Conservation (phyloP, 2,329 filamentous ascomycete species). For the Alternaria sp. region DNA sequence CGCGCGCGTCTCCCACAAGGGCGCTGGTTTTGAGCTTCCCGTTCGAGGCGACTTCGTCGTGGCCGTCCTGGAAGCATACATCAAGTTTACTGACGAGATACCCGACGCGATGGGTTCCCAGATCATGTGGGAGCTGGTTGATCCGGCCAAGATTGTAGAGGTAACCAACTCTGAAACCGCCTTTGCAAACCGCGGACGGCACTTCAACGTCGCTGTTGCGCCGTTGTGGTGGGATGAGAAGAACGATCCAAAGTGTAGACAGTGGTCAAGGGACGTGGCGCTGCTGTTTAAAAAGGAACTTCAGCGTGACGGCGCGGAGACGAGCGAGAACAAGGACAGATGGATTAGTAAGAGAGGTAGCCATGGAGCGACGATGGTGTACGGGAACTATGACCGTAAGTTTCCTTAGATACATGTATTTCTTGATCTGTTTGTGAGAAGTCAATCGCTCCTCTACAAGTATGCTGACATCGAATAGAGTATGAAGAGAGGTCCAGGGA, state of each 20-base stretch:
- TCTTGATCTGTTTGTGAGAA: not conserved
- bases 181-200: conserved; percentile 19
- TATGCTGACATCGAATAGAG: conserved; percentile 5
- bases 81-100: conserved; percentile 10
- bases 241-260: conserved; percentile 13
- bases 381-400: conserved; percentile 22
- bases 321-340: conserved; percentile 8
- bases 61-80: conserved; percentile 5
- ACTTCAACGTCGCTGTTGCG: conserved; percentile 15
- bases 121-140: conserved; percentile 19
- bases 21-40: conserved; percentile 16
- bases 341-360: conserved; percentile 19
- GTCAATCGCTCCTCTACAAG: no score
- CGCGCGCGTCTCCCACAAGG: conserved; percentile 13
- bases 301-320: conserved; percentile 12
- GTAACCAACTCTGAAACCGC: conserved; percentile 15
- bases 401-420: no score
- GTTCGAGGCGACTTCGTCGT: conserved; percentile 14
- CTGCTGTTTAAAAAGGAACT: conserved; percentile 14
- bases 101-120: conserved; percentile 10
- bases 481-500: conserved; percentile 20
- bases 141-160: conserved; percentile 15
- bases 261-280: conserved; percentile 20
- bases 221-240: conserved; percentile 13
- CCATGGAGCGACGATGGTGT: conserved; percentile 18